phyloP scores from a whole-genome alignment of 345 rosid genomes.

The Clausena lansium region DNA sequence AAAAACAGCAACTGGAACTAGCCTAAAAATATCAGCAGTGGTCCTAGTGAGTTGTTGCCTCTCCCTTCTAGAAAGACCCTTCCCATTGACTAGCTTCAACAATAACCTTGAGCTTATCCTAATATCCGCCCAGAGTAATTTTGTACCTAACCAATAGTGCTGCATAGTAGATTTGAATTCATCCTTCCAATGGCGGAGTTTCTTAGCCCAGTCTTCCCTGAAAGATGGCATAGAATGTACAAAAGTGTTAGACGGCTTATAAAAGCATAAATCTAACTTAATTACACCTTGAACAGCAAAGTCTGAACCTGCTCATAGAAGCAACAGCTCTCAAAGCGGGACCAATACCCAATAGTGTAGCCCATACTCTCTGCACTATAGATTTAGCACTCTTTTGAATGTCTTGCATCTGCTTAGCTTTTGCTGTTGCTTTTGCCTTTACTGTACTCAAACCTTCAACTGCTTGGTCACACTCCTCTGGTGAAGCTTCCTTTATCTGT shows the following conservation, averaged over 20 bases:
- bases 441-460: conserved; percentile 80
- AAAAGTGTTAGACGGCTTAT: conserved; percentile 14
- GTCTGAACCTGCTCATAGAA: conserved; percentile 84
- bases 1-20: conserved; percentile 82
- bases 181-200: conserved; percentile 81
- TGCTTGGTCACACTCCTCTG: conserved; percentile 96
- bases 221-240: conserved; percentile 17
- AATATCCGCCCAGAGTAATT: conserved; percentile 87
- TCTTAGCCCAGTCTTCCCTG: conserved; percentile 98
- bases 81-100: conserved; percentile 82
- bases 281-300: conserved; percentile 1
- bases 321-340: conserved; percentile 93
- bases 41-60: conserved; percentile 79
- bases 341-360: conserved; percentile 71
- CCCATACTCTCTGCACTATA: conserved; percentile 53
- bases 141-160: conserved; percentile 93
- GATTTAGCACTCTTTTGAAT: conserved; percentile 52
- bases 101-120: conserved; percentile 84
- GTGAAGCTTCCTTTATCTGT: conserved; percentile 79
- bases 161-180: conserved; percentile 85
- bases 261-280: conserved; percentile 16
- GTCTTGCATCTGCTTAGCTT: conserved; percentile 74
- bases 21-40: conserved; percentile 83
- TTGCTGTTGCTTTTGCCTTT: conserved; percentile 92
- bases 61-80: conserved; percentile 91